phyloP scores from a whole-genome alignment of 805 yeast genomes.

The Metschnikowia anglica region DNA sequence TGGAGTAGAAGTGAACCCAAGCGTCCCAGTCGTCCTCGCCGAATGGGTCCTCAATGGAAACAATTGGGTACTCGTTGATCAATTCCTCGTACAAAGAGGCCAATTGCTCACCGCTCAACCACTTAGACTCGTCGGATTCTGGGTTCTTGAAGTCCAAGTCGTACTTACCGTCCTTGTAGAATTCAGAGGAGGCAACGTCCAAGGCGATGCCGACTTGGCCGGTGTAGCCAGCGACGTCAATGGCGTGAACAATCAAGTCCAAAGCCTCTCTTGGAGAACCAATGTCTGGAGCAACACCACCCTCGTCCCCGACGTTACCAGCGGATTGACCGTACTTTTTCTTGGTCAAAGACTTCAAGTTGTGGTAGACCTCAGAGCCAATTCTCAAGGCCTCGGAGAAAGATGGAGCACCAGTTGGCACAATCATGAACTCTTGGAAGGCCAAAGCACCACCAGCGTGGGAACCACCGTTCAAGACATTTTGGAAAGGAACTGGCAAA shows the following conservation, averaged over 20 bases:
- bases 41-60: slow-evolving; percentile 97
- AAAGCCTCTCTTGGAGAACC: slow-evolving; percentile 95
- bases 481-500: slow-evolving; percentile 98
- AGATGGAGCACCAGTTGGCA: slow-evolving; percentile 85
- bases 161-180: slow-evolving; percentile 95
- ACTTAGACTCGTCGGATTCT: slow-evolving; percentile 81
- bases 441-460: slow-evolving; percentile 99
- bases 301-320: slow-evolving; percentile 99
- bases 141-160: slow-evolving; percentile 99
- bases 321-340: slow-evolving; percentile 96
- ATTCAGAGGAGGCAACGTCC: slow-evolving; percentile 97
- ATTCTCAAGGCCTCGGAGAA: slow-evolving; percentile 96
- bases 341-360: slow-evolving; percentile 88
- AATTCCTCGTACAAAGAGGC: slow-evolving; percentile 80
- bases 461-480: slow-evolving; percentile 98
- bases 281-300: slow-evolving; percentile 99
- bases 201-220: slow-evolving; percentile 90
- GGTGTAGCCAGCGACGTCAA: slow-evolving; percentile 91
- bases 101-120: slow-evolving; percentile 86
- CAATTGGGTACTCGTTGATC: slow-evolving; percentile 91
- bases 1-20: slow-evolving; percentile 84
- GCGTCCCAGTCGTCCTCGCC: slow-evolving; percentile 99
- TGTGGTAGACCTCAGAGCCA: slow-evolving; percentile 98
- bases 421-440: slow-evolving; percentile 99
- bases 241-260: slow-evolving; percentile 88